Evolutionary conservation across 495 filamentous ascomycete species (phyloP), one percentile per base, ranked within the genome.

Genomic region (Neurospora intermedia): DNA sequence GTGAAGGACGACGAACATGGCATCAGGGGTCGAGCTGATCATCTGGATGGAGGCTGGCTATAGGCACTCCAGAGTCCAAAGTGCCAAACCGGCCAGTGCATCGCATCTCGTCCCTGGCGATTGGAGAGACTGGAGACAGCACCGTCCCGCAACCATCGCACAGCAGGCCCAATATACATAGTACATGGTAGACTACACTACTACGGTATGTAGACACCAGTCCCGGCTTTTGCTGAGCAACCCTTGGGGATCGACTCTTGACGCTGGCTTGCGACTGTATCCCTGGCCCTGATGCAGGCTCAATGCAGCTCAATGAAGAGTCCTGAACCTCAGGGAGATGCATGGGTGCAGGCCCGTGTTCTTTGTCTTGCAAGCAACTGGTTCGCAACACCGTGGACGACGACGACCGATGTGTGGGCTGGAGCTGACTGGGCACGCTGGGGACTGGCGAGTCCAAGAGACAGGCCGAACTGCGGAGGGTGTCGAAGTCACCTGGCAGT

Each of bases 11-110:
- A 35, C 54, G 27, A 66, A 77, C 72, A 70, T 72, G 73, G 62
- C 72, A 72, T 73, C 76, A 76, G 74, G 76, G 72, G 71, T 73
- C 69, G 71, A 76, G 75, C 69, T 74, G 75, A 71, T 71, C 70
- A 54, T 71, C 41, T 71, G 70, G 41, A 23, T 46, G 18, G 69
- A 71, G 20, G 69, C 40, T 43, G 20, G 69, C 40, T 43, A 71
- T 27, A 41, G 15, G 69, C 7, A 39, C 35, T 38, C 35, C 35
- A 38, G 35, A 38, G 6, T 6, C 1, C 39, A 41, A 16, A 39
- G 69, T 18, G 69, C 39, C 69, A 71, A 48, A 31, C 43, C 11
- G 23, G 18, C 31, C 69, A 41, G 6, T 46, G 16, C 70, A 46
- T 48, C 70, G 42, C 27, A 48, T 4, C 11, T 46, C 46, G 31